Evolutionary conservation across 139 green algal species (phyloP).

Genomic region (Chlamydomonas eustigma): DNA sequence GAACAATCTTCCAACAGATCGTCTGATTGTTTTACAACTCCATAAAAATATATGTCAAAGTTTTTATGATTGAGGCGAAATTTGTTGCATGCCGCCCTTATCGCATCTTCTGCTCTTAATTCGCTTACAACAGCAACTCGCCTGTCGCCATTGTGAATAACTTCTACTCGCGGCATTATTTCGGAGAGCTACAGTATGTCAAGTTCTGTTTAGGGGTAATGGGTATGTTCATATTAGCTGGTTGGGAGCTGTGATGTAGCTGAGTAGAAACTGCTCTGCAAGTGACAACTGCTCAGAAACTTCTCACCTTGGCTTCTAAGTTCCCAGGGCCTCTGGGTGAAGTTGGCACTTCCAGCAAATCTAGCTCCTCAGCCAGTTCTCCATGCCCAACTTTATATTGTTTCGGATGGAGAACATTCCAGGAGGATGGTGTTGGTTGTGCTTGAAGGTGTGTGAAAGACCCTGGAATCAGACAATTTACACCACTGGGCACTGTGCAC

Average conservation of each 20-base stretch:
- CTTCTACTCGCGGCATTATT: neutral
- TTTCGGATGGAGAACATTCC: no score
- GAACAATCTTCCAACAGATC: neutral
- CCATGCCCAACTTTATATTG: no score
- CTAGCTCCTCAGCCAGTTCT: neutral
- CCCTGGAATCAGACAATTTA: no score
- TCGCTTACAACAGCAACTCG: neutral
- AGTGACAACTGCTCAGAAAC: neutral
- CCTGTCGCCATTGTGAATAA: neutral
- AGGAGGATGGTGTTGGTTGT: no score
- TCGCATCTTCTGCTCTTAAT: neutral
- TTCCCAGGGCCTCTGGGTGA: neutral
- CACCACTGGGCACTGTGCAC: no score
- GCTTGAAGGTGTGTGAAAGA: no score
- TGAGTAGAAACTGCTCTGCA: no score
- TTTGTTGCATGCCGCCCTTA: slow-evolving; percentile 1
- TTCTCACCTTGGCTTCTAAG: neutral
- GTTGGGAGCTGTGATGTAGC: no score
- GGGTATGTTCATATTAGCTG: no score
- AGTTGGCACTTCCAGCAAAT: neutral
- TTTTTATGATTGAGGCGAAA: neutral
- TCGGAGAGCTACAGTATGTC: no score
- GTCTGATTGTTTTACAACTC: neutral
- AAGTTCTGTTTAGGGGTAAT: no score
- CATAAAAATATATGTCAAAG: neutral